phyloP scores from a whole-genome alignment of 306 rosid genomes.

The Inga leiocalycina region DNA sequence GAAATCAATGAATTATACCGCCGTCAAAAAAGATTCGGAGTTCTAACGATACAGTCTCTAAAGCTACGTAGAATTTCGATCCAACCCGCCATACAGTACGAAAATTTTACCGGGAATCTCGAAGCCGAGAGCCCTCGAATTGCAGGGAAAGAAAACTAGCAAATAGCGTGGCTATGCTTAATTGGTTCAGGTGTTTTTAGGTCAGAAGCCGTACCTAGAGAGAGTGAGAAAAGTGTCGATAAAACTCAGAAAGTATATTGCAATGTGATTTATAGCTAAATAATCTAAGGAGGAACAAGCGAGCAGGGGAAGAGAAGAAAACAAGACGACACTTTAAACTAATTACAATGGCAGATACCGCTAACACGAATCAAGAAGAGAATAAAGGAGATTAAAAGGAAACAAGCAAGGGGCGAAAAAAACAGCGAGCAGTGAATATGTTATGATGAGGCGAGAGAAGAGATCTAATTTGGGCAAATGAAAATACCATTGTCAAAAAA shows the following conservation, averaged over 20 bases:
- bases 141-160: background rate
- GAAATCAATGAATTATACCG: conserved; percentile 45
- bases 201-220: conserved; percentile 30
- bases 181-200: conserved; percentile 30
- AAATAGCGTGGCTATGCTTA: background rate
- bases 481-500: background rate
- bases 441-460: conserved; percentile 14
- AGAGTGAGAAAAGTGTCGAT: background rate
- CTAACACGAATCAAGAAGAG: conserved; percentile 13
- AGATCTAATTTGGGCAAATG: background rate
- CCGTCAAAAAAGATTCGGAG: conserved; percentile 19
- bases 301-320: conserved; percentile 21
- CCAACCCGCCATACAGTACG: conserved; percentile 2
- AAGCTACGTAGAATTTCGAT: conserved; percentile 33
- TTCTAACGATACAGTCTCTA: conserved; percentile 23
- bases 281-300: conserved; percentile 40
- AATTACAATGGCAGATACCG: background rate
- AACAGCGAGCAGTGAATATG: conserved; percentile 26
- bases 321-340: conserved; percentile 15
- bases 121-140: conserved; percentile 25
- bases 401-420: background rate
- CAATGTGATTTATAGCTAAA: conserved; percentile 38
- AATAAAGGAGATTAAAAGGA: background rate
- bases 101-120: conserved; percentile 24
- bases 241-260: conserved; percentile 15